A percentile compares a stretch with the other conserved stretches of the same genome.
Evolutionary conservation across 2,329 filamentous ascomycete genomes (phyloP).

Genomic region (Plenodomus tracheiphilus): DNA sequence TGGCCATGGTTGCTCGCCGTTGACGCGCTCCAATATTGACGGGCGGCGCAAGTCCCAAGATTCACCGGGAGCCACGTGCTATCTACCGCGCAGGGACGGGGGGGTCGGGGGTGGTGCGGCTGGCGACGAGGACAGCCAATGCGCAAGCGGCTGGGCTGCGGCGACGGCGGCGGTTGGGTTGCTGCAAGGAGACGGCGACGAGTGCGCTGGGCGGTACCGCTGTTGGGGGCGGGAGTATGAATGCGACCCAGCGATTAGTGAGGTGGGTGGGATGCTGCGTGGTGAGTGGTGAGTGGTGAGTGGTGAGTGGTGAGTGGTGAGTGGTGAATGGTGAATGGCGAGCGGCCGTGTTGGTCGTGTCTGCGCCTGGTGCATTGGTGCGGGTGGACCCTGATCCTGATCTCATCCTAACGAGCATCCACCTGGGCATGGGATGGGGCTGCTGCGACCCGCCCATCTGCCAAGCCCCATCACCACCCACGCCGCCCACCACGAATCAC

Average conservation of each 20-base stretch:
- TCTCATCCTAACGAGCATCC: not conserved
- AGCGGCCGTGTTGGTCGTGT: too few relatives aligned
- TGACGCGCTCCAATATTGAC: not conserved
- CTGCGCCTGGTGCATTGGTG: too few relatives aligned
- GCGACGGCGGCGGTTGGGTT: too few relatives aligned
- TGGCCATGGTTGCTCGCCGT: slow-evolving; percentile 42
- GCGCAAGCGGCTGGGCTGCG: too few relatives aligned
- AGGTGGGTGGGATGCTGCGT: not conserved
- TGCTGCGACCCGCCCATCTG: not conserved
- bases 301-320: too few relatives aligned
- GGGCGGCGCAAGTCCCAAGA: not conserved
- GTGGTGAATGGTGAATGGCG: too few relatives aligned
- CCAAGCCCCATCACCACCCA: not conserved
- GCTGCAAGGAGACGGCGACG: too few relatives aligned
- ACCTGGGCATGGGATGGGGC: too few relatives aligned
- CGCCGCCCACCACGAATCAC: not conserved
- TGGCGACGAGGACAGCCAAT: not conserved
- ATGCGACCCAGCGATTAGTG: not conserved
- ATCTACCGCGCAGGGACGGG: slow-evolving; percentile 21
- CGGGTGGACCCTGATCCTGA: not conserved
- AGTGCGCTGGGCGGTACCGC: too few relatives aligned
- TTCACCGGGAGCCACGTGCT: slow-evolving; percentile 19
- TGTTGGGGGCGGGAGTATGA: too few relatives aligned
- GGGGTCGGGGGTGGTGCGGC: slow-evolving; percentile 10
- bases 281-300: not conserved